A percentile compares a stretch with the other conserved stretches of the same genome.
Evolutionary conservation across 2,329 filamentous ascomycete genomes (phyloP).

Genomic region (Venturia carpophila): DNA sequence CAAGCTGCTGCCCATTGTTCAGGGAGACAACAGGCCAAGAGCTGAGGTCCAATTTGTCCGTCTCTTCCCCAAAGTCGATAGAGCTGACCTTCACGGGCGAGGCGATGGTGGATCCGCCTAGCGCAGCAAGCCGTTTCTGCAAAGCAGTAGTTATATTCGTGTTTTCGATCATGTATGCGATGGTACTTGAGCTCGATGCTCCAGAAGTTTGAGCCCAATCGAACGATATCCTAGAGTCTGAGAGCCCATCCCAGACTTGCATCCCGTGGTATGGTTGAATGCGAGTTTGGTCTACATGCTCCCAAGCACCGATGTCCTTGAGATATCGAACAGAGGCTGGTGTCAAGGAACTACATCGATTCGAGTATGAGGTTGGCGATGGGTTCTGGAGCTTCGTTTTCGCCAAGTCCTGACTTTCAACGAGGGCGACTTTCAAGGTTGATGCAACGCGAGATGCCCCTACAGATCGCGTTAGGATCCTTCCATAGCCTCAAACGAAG

Average conservation of each 20-base stretch:
- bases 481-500: conserved; percentile 1
- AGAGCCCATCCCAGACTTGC: conserved; percentile 97
- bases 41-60: conserved; percentile 64
- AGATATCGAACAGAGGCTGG: conserved; percentile 80
- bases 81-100: conserved; percentile 69
- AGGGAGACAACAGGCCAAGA: conserved; percentile 82
- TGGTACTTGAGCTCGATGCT: conserved; percentile 34
- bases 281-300: conserved; percentile 61
- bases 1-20: conserved; percentile 57
- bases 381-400: conserved; percentile 61
- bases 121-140: conserved; percentile 59
- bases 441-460: conserved; percentile 69
- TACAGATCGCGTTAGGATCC: conserved; percentile 30
- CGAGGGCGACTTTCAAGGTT: conserved; percentile 72
- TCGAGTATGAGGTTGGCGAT: conserved; percentile 66
- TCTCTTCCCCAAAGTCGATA: conserved; percentile 65
- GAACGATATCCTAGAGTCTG: conserved; percentile 80
- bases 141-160: conserved; percentile 76
- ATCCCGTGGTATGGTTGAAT: conserved; percentile 89
- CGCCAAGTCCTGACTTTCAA: conserved; percentile 80
- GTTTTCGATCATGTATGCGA: conserved; percentile 97
- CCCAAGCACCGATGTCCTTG: conserved; percentile 75
- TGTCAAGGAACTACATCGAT: conserved; percentile 91
- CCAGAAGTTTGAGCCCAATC: conserved; percentile 53
- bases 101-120: conserved; percentile 61